These are phyloP conservation scores for Pythium myriotylum DNA, from an alignment of 352 stramenopile species.

Conservation along the genomic window DNA sequence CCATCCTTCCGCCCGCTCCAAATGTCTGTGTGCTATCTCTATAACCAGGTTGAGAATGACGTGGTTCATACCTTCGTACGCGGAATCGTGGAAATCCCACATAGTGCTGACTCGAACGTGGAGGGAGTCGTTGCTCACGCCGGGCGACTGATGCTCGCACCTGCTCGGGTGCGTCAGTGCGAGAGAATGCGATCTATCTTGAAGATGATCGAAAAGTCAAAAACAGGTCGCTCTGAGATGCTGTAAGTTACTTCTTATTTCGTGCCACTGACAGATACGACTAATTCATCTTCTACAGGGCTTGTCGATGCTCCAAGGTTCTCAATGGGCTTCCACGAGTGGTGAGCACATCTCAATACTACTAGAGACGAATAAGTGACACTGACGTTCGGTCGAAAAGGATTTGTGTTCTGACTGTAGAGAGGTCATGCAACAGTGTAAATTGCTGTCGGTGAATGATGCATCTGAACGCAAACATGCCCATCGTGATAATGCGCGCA, in stretches of 20 bases:
- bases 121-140: slow-evolving; percentile 8
- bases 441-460: slow-evolving; percentile 43
- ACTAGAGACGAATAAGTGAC: neutral
- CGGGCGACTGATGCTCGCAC: slow-evolving; percentile 42
- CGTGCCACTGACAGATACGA: too few species aligned
- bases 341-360: slow-evolving; percentile 19
- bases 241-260: slow-evolving; percentile 35
- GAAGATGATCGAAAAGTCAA: slow-evolving; percentile 56
- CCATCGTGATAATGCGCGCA: slow-evolving; percentile 6
- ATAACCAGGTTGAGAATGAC: slow-evolving; percentile 43
- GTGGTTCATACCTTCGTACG: slow-evolving; percentile 59
- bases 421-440: slow-evolving; percentile 52
- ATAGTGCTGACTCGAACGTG: slow-evolving; percentile 18
- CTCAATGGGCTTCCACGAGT: slow-evolving; percentile 50
- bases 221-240: slow-evolving; percentile 49
- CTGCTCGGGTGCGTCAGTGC: slow-evolving; percentile 45
- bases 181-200: slow-evolving; percentile 56
- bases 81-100: slow-evolving; percentile 57
- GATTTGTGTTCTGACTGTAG: slow-evolving; percentile 62
- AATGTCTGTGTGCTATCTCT: slow-evolving; percentile 70
- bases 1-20: slow-evolving; percentile 36
- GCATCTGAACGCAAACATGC: slow-evolving; percentile 9
- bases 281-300: slow-evolving; percentile 28
- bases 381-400: slow-evolving; percentile 16
- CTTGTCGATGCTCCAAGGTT: slow-evolving; percentile 58